Conservation (phyloP, 495 filamentous ascomycete genomes). For the Penicillium nucicola region DNA sequence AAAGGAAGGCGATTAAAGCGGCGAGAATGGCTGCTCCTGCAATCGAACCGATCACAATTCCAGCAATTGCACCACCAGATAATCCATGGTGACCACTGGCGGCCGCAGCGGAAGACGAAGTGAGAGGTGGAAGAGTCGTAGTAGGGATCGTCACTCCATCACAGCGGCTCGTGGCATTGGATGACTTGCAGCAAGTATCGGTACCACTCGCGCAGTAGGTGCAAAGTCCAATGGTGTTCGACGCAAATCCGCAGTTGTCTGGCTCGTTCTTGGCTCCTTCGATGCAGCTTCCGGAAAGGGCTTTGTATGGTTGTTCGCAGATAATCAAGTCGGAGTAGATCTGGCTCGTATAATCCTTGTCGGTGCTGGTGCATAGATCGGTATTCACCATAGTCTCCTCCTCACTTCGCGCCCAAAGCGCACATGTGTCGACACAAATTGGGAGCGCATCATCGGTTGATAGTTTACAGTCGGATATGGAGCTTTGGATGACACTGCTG, state of each 20-base stretch:
- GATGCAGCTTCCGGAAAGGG: constrained; percentile 74
- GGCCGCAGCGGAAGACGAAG: constrained; percentile 39
- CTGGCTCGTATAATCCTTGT: constrained; percentile 62
- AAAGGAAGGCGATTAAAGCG: constrained; percentile 56
- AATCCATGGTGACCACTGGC: constrained; percentile 50
- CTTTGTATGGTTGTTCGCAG: constrained; percentile 76
- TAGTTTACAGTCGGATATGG: constrained; percentile 66
- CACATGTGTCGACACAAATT: constrained; percentile 88
- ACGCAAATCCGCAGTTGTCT: constrained; percentile 79
- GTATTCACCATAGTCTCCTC: constrained; percentile 74
- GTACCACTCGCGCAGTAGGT: constrained; percentile 87
- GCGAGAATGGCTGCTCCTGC: constrained; percentile 65
- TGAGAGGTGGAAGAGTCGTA: constrained; percentile 63
- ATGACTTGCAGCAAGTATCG: constrained; percentile 89
- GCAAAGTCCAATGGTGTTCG: constrained; percentile 82
- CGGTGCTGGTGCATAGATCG: constrained; percentile 64
- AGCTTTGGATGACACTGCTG: constrained; percentile 93
- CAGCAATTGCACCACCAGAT: constrained; percentile 82
- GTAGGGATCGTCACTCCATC: constrained; percentile 69
- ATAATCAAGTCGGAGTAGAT: constrained; percentile 91
- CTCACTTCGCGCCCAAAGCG: constrained; percentile 79
- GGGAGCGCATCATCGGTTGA: constrained; percentile 62
- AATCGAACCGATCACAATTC: constrained; percentile 81
- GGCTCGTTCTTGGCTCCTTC: constrained; percentile 76
- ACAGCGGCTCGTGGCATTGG: constrained; percentile 70